A percentile compares a stretch with the other conserved stretches of the same genome.
phyloP scores from a whole-genome alignment of 2,329 filamentous ascomycete genomes.

The Paecilomyces variotii region DNA sequence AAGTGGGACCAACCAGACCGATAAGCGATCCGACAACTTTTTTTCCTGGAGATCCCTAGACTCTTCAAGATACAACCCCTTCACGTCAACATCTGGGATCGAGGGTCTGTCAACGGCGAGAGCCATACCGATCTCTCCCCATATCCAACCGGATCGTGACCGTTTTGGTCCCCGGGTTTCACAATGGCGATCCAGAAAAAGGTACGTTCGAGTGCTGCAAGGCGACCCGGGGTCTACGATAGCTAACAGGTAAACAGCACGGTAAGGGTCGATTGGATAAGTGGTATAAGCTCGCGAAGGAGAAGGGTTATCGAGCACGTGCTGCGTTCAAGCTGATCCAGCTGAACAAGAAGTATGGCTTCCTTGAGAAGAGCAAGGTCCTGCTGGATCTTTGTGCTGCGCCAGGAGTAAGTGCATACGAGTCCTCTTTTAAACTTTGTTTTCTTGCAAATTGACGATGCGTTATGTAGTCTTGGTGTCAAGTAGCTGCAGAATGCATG shows the following conservation, averaged over 20 bases:
- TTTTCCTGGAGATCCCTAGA: not conserved
- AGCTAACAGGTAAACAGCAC: constrained; percentile 44
- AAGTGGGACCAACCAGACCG: not conserved
- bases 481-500: constrained; percentile 94
- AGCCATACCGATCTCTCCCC: not conserved
- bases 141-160: not conserved
- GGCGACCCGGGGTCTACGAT: not conserved
- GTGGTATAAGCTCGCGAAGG: constrained; percentile 97
- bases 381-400: constrained; percentile 95
- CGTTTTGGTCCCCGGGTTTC: constrained; percentile 1
- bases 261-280: constrained; percentile 98
- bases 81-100: not conserved
- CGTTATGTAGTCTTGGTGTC: constrained; percentile 69
- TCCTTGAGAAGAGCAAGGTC: constrained; percentile 93
- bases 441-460: constrained; percentile 14
- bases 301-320: constrained; percentile 92
- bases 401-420: constrained; percentile 60
- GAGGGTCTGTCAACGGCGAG: not conserved
- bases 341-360: constrained; percentile 98
- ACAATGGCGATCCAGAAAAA: constrained; percentile 96
- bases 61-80: not conserved
- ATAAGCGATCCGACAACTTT: not conserved
- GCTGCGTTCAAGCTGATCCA: constrained; percentile 98
- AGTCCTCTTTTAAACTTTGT: not conserved
- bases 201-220: constrained; percentile 27